These are phyloP conservation scores for Mortierella sp. DNA, from an alignment of 371 early-diverging fungal genomes.

Conservation along the genomic window DNA sequence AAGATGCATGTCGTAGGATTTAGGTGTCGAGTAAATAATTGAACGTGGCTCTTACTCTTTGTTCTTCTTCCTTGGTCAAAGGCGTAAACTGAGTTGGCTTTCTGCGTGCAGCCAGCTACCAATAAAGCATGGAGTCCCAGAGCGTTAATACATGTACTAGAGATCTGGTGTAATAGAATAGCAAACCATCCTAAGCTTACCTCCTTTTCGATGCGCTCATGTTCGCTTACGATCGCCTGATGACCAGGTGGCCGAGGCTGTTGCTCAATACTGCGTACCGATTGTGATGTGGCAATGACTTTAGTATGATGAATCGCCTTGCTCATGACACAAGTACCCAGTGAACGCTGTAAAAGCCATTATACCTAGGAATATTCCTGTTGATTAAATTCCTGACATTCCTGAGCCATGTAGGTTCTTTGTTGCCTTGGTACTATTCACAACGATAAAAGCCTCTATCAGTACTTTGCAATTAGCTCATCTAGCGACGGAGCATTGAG, in stretches of 20 bases:
- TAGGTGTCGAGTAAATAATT: not conserved
- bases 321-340: not conserved
- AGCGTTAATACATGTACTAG: not conserved
- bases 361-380: constrained; percentile 46
- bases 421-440: constrained; percentile 29
- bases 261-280: constrained; percentile 27
- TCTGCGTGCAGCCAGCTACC: constrained; percentile 27
- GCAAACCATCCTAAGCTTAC: constrained; percentile 2
- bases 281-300: not conserved
- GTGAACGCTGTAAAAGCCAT: not conserved
- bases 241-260: constrained; percentile 15
- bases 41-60: constrained; percentile 29
- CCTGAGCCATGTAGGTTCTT: constrained; percentile 43
- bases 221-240: constrained; percentile 32
- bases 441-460: not conserved
- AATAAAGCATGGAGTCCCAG: not conserved
- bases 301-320: not conserved
- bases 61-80: constrained; percentile 57
- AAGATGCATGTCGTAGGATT: not conserved
- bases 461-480: not conserved
- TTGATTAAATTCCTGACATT: constrained; percentile 42
- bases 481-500: not conserved
- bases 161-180: not conserved
- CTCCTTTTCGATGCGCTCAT: constrained; percentile 49
- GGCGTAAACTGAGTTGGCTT: constrained; percentile 37